These are phyloP conservation scores for Globisporangium spiculum DNA, from an alignment of 352 stramenopile genomes.

Conservation along the genomic window DNA sequence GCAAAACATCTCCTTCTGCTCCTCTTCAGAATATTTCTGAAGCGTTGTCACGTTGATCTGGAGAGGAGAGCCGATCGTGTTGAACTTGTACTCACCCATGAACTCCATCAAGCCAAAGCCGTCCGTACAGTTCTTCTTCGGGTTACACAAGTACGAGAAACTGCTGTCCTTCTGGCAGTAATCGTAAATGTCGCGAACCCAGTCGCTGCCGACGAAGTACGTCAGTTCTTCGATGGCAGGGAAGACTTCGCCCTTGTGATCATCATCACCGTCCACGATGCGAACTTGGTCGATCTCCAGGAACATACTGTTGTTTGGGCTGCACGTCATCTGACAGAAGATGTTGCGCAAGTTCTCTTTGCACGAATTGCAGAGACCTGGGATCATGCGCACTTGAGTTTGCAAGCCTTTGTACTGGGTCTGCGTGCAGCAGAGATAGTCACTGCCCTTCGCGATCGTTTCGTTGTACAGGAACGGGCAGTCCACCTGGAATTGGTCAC, in stretches of 20 bases:
- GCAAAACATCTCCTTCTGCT: conserved; percentile 40
- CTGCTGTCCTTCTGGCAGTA: conserved; percentile 54
- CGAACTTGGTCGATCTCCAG: conserved; percentile 50
- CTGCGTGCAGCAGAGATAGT: conserved; percentile 66
- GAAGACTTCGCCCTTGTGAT: conserved; percentile 36
- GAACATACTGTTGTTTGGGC: conserved; percentile 64
- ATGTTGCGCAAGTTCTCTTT: conserved; percentile 69
- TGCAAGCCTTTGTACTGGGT: conserved; percentile 51
- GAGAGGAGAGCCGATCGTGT: conserved; percentile 55
- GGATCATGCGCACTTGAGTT: conserved; percentile 60
- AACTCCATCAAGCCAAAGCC: conserved; percentile 53
- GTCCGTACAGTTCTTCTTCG: conserved; percentile 47
- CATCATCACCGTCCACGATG: conserved; percentile 42
- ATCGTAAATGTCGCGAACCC: conserved; percentile 64
- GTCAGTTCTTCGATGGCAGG: conserved; percentile 52
- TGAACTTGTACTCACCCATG: conserved; percentile 63
- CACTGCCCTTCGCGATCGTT: conserved; percentile 34
- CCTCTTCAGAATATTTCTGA: conserved; percentile 22
- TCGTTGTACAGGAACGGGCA: conserved; percentile 62
- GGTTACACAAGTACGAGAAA: conserved; percentile 57
- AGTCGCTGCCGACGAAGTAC: conserved; percentile 62
- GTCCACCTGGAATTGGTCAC: conserved; percentile 57
- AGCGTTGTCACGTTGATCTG: conserved; percentile 66
- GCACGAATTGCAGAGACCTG: conserved; percentile 48
- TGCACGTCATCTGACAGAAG: conserved; percentile 64